Evolutionary conservation across 192 early-diverging fungal genomes (phyloP).

Genomic region (Coemansia sp.): DNA sequence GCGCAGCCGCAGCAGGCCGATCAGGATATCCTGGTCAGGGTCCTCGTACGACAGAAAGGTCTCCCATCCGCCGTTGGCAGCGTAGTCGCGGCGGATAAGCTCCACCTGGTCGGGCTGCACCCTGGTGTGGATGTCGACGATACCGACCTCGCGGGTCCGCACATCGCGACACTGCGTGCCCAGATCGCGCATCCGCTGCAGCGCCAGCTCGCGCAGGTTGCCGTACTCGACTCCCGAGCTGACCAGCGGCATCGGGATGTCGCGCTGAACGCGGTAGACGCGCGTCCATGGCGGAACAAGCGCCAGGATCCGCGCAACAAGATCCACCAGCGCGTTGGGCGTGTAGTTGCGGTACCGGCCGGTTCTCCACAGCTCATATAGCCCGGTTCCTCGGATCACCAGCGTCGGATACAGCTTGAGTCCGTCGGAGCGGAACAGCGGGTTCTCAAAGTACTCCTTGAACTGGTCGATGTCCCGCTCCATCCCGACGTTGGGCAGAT

Average conservation of each 20-base stretch:
- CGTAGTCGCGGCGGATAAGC: constrained; percentile 95
- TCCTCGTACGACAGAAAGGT: constrained; percentile 99
- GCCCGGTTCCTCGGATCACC: constrained; percentile 96
- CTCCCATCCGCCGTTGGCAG: constrained; percentile 99
- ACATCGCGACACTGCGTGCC: constrained; percentile 97
- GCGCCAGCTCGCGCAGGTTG: constrained; percentile 92
- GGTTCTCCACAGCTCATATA: constrained; percentile 99
- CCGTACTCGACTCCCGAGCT: constrained; percentile 98
- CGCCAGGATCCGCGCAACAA: constrained; percentile 93
- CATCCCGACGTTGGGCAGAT: constrained; percentile 99
- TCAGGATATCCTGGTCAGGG: constrained; percentile 93
- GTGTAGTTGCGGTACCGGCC: constrained; percentile 98
- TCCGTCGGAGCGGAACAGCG: constrained; percentile 97
- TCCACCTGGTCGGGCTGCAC: constrained; percentile 94
- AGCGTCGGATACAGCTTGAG: constrained; percentile 98
- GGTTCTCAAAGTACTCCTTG: constrained; percentile 98
- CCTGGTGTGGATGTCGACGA: constrained; percentile 96
- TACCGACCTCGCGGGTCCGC: constrained; percentile 97
- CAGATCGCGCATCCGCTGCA: constrained; percentile 95
- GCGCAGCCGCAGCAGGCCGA: constrained; percentile 90
- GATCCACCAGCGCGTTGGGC: constrained; percentile 92
- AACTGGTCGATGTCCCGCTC: constrained; percentile 99
- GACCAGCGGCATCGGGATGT: constrained; percentile 99
- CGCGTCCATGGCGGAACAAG: constrained; percentile 99
- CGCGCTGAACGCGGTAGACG: constrained; percentile 97